Conservation (phyloP, 768 basidiomycete species). For the Boletus coccyginus region DNA sequence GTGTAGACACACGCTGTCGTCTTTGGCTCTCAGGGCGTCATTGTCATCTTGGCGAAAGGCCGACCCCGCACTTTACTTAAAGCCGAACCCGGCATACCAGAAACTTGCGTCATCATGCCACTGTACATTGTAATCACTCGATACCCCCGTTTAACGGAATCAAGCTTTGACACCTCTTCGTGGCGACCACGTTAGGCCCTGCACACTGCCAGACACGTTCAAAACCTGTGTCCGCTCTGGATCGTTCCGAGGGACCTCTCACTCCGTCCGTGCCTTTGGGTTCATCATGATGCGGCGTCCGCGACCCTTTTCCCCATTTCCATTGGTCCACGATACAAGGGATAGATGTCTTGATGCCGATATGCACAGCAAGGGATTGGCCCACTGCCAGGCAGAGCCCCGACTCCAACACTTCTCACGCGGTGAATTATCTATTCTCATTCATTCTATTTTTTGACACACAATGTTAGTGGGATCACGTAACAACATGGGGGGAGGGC, state of each 20-base stretch:
- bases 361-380: slow-evolving; percentile 6
- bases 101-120: not conserved
- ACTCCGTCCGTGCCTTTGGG: not conserved
- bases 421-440: too few species aligned
- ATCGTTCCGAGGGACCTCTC: not conserved
- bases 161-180: not conserved
- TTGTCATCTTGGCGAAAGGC: too few species aligned
- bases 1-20: too few species aligned
- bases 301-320: not conserved
- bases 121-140: not conserved
- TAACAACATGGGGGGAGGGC: too few species aligned
- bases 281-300: not conserved
- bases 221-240: not conserved
- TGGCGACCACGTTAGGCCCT: slow-evolving; percentile 5
- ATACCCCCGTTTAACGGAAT: not conserved
- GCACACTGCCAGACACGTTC: not conserved
- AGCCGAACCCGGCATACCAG: not conserved
- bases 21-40: too few species aligned
- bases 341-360: not conserved
- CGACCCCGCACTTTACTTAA: not conserved
- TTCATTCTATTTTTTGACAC: not conserved
- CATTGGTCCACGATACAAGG: too few species aligned
- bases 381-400: slow-evolving; percentile 1
- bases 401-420: not conserved
- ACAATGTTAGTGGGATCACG: too few species aligned